A percentile compares a stretch with the other conserved stretches of the same genome.
Evolutionary conservation across 495 filamentous ascomycete species (phyloP).

Genomic region (Stereocaulon alpinum): DNA sequence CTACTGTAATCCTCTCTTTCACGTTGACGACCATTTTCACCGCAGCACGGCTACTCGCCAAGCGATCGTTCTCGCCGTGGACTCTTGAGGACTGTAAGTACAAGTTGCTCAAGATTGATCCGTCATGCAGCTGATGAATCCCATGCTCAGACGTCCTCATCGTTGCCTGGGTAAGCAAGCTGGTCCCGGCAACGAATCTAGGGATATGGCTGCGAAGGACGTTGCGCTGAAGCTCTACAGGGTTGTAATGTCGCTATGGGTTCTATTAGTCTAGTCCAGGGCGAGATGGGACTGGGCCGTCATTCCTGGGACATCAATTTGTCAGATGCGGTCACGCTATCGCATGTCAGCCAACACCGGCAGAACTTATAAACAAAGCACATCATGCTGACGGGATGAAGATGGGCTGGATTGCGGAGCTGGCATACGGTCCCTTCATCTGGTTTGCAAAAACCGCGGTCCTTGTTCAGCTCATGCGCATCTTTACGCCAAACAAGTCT

Average conservation of each 20-base stretch:
- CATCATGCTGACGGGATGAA: neutral
- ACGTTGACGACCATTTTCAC: neutral
- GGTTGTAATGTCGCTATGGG: neutral
- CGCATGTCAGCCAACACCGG: neutral
- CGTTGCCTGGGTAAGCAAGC: neutral
- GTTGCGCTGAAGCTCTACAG: neutral
- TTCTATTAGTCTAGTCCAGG: neutral
- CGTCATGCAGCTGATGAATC: neutral
- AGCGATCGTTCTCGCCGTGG: conserved; percentile 4
- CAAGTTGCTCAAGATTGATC: neutral
- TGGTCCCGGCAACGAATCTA: too few relatives aligned
- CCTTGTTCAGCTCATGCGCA: neutral
- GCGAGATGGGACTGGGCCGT: neutral
- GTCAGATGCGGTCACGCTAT: neutral
- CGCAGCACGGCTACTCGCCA: neutral
- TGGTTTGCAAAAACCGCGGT: neutral
- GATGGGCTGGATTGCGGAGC: neutral
- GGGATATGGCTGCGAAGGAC: too few relatives aligned
- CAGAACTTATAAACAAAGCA: neutral
- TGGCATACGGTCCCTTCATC: neutral
- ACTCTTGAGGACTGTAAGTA: conserved; percentile 2
- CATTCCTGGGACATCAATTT: neutral
- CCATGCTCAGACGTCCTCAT: neutral
- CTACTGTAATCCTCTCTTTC: neutral
- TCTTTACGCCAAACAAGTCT: conserved; percentile 6